Evolutionary conservation across 306 rosid species (phyloP).

Genomic region (Fragaria ananassa): DNA sequence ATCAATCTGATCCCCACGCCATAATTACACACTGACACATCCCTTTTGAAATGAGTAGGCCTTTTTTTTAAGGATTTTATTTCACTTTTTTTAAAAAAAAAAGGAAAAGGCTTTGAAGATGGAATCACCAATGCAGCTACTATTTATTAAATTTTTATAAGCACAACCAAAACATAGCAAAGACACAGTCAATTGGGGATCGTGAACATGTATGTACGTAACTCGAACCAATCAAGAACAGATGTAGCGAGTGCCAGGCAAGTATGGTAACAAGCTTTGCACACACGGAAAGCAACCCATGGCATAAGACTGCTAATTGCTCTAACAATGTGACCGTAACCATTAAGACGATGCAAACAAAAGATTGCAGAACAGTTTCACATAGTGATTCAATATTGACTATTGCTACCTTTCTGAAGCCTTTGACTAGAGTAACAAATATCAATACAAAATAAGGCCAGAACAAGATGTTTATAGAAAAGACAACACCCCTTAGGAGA

Average conservation of each 20-base stretch:
- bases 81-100: too few relatives aligned
- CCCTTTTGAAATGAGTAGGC: neutral
- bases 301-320: conserved; percentile 5
- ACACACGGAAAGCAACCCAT: neutral
- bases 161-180: neutral
- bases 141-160: too few relatives aligned
- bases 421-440: neutral
- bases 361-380: neutral
- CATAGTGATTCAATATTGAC: conserved; percentile 1
- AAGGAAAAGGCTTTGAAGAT: neutral
- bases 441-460: conserved; percentile 5
- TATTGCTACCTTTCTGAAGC: neutral
- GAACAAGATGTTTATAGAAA: neutral
- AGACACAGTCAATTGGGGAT: neutral
- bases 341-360: neutral
- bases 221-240: neutral
- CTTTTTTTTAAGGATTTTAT: too few relatives aligned
- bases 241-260: neutral
- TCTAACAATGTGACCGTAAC: neutral
- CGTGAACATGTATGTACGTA: neutral
- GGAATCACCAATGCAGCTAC: neutral
- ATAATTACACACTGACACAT: neutral
- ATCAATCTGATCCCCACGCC: neutral
- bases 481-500: neutral
- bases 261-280: neutral